Percentiles rank a stretch among this genome's conserved stretches.
These are phyloP conservation scores for Colletotrichum higginsianum DNA, from an alignment of 2,329 filamentous ascomycete genomes.

Conservation along the genomic window DNA sequence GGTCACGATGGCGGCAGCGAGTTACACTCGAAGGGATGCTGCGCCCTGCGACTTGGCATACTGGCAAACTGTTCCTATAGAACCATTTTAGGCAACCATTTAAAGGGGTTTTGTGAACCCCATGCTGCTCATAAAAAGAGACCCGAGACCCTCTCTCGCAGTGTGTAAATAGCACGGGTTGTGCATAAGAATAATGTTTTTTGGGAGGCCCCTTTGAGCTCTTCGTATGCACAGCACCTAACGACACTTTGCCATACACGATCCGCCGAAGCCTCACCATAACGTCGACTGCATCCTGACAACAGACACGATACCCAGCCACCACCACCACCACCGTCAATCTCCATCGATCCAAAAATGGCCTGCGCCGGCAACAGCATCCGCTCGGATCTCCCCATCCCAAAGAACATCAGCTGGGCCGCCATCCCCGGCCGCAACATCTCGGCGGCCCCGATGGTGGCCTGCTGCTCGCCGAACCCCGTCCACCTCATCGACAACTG, in stretches of 20 bases:
- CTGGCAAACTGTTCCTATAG: too few relatives aligned
- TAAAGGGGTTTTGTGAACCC: too few relatives aligned
- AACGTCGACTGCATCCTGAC: too few relatives aligned
- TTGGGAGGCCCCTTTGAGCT: too few relatives aligned
- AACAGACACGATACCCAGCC: too few relatives aligned
- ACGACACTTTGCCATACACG: too few relatives aligned
- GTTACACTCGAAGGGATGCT: neutral
- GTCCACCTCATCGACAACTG: neutral
- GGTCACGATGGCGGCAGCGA: neutral
- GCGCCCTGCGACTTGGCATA: neutral
- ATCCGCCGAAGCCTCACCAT: too few relatives aligned
- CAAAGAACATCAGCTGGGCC: constrained; percentile 2
- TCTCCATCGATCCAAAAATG: neutral
- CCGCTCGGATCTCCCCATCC: constrained; percentile 1
- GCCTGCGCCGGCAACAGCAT: neutral
- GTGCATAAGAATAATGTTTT: too few relatives aligned
- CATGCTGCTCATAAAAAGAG: neutral
- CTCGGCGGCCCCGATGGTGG: neutral
- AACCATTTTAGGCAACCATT: neutral
- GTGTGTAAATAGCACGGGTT: too few relatives aligned
- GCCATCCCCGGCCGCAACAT: constrained; percentile 8
- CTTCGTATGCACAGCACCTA: too few relatives aligned
- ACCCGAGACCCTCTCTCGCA: neutral
- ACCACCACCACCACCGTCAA: too few relatives aligned
- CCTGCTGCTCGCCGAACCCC: constrained; percentile 7